Conservation (phyloP, 345 rosid genomes). For the Luvunga scandens region DNA sequence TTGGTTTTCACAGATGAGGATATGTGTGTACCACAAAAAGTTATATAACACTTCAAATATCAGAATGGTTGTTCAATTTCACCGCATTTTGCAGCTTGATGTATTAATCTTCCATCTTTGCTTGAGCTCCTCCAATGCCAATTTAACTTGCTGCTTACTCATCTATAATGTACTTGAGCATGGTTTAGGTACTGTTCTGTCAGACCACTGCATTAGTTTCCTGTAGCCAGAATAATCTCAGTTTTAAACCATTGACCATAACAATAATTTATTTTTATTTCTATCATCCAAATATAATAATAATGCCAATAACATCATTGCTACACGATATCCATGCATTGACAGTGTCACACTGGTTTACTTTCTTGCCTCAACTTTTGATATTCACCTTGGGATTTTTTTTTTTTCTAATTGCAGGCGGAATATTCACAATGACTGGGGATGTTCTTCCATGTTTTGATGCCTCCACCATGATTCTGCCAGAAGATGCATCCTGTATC, state of each 20-base stretch:
- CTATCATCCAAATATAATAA: neutral
- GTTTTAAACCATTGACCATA: neutral
- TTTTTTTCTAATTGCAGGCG: slow-evolving; percentile 49
- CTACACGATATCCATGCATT: neutral
- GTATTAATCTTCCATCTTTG: neutral
- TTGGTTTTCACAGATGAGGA: neutral
- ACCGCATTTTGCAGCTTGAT: neutral
- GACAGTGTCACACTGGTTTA: neutral
- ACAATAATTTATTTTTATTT: neutral
- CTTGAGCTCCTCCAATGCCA: neutral
- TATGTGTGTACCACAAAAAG: neutral
- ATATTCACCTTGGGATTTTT: neutral
- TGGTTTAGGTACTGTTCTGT: neutral
- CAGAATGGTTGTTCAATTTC: neutral
- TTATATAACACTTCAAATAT: neutral
- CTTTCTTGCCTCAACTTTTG: neutral
- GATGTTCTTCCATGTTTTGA: slow-evolving; percentile 99
- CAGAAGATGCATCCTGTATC: slow-evolving; percentile 76
- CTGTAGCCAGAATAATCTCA: neutral
- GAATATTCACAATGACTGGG: slow-evolving; percentile 91
- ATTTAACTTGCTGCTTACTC: neutral
- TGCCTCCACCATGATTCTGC: slow-evolving; percentile 71
- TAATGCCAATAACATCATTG: neutral
- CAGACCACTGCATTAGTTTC: neutral
- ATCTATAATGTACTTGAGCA: neutral